Percentiles rank a stretch among this genome's conserved stretches.
These are phyloP conservation scores for Phialophora verrucosa DNA, from an alignment of 2,329 filamentous ascomycete species.

Conservation along the genomic window DNA sequence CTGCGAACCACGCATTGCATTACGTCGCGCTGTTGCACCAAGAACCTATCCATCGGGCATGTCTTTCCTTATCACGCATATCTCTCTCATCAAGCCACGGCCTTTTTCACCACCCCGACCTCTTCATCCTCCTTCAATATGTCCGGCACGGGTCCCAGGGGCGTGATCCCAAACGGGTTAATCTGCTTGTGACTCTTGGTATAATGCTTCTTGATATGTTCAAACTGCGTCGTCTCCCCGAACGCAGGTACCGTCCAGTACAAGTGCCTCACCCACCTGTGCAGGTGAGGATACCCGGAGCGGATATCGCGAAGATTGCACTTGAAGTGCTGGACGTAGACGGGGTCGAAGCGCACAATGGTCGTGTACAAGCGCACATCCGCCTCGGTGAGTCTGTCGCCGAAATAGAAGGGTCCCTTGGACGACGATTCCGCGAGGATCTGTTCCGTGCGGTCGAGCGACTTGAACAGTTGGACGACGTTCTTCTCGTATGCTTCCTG, in stretches of 20 bases:
- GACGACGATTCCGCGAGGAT: conserved; percentile 61
- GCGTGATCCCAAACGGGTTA: conserved; percentile 74
- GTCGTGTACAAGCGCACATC: conserved; percentile 79
- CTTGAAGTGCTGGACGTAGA: conserved; percentile 83
- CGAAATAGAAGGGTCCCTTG: conserved; percentile 72
- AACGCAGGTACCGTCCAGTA: conserved; percentile 87
- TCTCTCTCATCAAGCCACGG: not conserved
- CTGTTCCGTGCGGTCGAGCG: conserved; percentile 75
- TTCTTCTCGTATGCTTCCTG: conserved; percentile 82
- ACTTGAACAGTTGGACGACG: conserved; percentile 72
- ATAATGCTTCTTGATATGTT: conserved; percentile 89
- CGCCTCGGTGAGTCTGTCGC: conserved; percentile 75
- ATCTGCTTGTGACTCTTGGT: conserved; percentile 70
- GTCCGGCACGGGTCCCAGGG: conserved; percentile 81
- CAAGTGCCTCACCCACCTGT: conserved; percentile 79
- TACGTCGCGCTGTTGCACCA: no score
- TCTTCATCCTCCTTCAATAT: conserved; percentile 80
- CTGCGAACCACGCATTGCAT: no score
- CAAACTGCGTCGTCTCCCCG: conserved; percentile 81
- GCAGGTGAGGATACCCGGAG: conserved; percentile 78
- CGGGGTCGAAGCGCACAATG: conserved; percentile 73
- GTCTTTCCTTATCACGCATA: not conserved
- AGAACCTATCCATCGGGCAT: no score
- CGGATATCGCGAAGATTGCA: conserved; percentile 86
- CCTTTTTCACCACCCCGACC: conserved; percentile 62